Evolutionary conservation across 208 protist genomes (phyloP).

Genomic region (Acanthamoeba rhysodes): DNA sequence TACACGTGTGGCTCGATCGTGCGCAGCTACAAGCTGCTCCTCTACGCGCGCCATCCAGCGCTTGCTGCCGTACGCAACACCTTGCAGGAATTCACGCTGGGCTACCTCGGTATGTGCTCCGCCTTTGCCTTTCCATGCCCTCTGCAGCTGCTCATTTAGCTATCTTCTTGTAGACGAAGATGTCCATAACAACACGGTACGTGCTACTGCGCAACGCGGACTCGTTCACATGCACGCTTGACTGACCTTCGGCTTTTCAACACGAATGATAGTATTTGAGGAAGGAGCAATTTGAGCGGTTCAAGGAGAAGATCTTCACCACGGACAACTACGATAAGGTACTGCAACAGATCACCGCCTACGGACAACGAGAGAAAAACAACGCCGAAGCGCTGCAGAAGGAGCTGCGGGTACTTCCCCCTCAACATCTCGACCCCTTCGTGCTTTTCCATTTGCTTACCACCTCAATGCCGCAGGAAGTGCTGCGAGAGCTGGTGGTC

Average conservation of each 20-base stretch:
- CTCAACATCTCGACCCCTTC: neutral
- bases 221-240: neutral
- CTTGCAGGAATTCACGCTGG: constrained; percentile 29
- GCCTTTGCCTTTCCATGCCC: no score
- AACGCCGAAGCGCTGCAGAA: constrained; percentile 48
- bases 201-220: neutral
- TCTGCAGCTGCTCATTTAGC: neutral
- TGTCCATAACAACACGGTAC: neutral
- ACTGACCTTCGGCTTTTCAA: neutral
- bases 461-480: neutral
- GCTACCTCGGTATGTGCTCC: constrained; percentile 16
- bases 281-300: constrained; percentile 63
- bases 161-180: constrained; percentile 2
- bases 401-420: constrained; percentile 36
- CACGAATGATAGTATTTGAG: neutral
- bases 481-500: constrained; percentile 50
- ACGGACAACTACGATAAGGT: constrained; percentile 15
- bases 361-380: constrained; percentile 32
- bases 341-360: constrained; percentile 47
- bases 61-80: neutral
- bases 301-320: constrained; percentile 28
- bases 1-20: constrained; percentile 50
- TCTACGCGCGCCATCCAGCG: constrained; percentile 12
- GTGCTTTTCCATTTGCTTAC: neutral
- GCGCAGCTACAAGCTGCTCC: constrained; percentile 55